These are phyloP conservation scores for Pseudotulostoma volvatum DNA, from an alignment of 495 filamentous ascomycete species.

Conservation along the genomic window DNA sequence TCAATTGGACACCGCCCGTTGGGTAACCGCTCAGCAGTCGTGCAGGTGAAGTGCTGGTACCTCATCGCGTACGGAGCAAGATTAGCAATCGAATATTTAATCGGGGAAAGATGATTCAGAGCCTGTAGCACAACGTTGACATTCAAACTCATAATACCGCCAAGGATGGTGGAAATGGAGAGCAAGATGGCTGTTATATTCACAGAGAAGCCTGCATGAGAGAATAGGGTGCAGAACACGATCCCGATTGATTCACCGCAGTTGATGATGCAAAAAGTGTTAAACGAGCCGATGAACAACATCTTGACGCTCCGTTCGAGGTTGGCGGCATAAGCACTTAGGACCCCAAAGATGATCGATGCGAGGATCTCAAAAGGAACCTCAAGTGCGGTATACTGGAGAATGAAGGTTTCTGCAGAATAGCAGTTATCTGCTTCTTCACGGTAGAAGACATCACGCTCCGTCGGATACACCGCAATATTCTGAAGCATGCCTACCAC, in stretches of 20 bases:
- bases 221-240: constrained; percentile 61
- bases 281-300: constrained; percentile 50
- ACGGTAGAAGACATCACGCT: constrained; percentile 54
- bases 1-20: constrained; percentile 42
- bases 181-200: constrained; percentile 49
- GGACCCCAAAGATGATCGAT: constrained; percentile 43
- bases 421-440: constrained; percentile 55
- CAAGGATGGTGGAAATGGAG: constrained; percentile 47
- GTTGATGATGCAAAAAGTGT: constrained; percentile 53
- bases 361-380: constrained; percentile 51
- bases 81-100: constrained; percentile 49
- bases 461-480: constrained; percentile 51
- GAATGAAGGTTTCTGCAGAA: constrained; percentile 48
- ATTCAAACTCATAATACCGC: constrained; percentile 49
- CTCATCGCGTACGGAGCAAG: constrained; percentile 42
- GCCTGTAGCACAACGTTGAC: constrained; percentile 48
- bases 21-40: constrained; percentile 33
- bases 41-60: constrained; percentile 42
- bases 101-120: constrained; percentile 51
- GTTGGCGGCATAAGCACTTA: constrained; percentile 43
- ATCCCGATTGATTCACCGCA: constrained; percentile 65
- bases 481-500: constrained; percentile 67
- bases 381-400: constrained; percentile 48
- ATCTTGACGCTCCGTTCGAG: constrained; percentile 41
- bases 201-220: constrained; percentile 57